Conservation (phyloP, 2,329 filamentous ascomycete species). For the Davidsoniella virescens region DNA sequence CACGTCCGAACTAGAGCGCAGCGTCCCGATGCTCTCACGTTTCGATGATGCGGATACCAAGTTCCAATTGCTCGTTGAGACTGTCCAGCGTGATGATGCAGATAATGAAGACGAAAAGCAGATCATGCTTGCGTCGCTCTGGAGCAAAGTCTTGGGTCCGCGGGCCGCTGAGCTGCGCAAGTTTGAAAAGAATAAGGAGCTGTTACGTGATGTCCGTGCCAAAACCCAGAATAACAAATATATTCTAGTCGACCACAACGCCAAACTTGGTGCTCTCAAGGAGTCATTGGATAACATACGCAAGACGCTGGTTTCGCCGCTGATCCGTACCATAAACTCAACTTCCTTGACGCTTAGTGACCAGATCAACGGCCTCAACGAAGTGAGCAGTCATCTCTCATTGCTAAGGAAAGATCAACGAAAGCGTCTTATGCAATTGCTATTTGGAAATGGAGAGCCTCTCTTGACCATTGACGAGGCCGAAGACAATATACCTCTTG, state of each 20-base stretch:
- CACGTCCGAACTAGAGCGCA: conserved; percentile 65
- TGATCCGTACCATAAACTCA: conserved; percentile 52
- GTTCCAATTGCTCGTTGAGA: conserved; percentile 74
- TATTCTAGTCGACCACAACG: conserved; percentile 72
- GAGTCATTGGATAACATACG: conserved; percentile 74
- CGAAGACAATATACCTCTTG: not conserved
- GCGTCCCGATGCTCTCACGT: conserved; percentile 65
- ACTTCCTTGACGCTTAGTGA: conserved; percentile 52
- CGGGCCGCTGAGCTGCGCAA: conserved; percentile 64
- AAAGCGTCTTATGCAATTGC: conserved; percentile 62
- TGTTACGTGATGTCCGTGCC: conserved; percentile 63
- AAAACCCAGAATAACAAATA: conserved; percentile 79
- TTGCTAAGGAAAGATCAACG: conserved; percentile 65
- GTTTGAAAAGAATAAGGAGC: conserved; percentile 74
- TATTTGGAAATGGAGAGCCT: conserved; percentile 40
- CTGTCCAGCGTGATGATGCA: conserved; percentile 68
- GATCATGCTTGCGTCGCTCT: conserved; percentile 69
- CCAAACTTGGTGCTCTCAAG: conserved; percentile 67
- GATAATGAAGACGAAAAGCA: conserved; percentile 65
- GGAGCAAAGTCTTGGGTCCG: conserved; percentile 69
- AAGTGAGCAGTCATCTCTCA: conserved; percentile 63
- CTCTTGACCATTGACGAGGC: conserved; percentile 21
- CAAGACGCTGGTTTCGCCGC: conserved; percentile 66
- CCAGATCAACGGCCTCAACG: conserved; percentile 69
- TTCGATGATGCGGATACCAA: conserved; percentile 85